Evolutionary conservation across 257 asterid species (phyloP).

Genomic region (Paraleonurus japonicus): DNA sequence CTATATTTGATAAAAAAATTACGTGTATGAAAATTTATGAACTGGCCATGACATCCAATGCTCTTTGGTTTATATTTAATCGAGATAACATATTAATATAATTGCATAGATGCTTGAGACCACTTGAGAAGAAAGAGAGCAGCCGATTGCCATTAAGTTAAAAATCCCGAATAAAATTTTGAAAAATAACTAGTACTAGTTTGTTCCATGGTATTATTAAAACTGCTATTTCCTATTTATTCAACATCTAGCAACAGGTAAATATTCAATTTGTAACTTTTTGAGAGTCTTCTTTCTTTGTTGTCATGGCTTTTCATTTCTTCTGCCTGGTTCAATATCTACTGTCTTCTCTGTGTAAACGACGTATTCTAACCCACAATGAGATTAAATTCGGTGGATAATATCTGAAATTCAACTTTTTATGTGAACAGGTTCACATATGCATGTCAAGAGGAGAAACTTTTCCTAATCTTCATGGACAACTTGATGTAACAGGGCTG

Average conservation of each 20-base stretch:
- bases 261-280: neutral
- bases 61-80: no score
- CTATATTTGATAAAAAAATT: no score
- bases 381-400: slow-evolving; percentile 8
- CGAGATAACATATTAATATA: no score
- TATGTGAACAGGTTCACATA: slow-evolving; percentile 76
- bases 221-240: neutral
- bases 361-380: slow-evolving; percentile 6
- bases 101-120: no score
- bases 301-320: neutral
- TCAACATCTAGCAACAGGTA: neutral
- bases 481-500: slow-evolving; percentile 94
- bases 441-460: slow-evolving; percentile 96
- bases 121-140: no score
- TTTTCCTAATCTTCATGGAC: slow-evolving; percentile 97
- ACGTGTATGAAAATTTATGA: no score
- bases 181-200: neutral
- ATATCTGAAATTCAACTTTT: slow-evolving; percentile 19
- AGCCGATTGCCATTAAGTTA: no score
- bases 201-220: neutral
- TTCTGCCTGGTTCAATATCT: neutral
- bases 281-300: neutral
- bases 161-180: neutral
- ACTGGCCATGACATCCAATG: no score
- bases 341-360: neutral